Base-by-base conservation (phyloP, 2,329 filamentous ascomycete species). In the Botrytis aclada region DNA sequence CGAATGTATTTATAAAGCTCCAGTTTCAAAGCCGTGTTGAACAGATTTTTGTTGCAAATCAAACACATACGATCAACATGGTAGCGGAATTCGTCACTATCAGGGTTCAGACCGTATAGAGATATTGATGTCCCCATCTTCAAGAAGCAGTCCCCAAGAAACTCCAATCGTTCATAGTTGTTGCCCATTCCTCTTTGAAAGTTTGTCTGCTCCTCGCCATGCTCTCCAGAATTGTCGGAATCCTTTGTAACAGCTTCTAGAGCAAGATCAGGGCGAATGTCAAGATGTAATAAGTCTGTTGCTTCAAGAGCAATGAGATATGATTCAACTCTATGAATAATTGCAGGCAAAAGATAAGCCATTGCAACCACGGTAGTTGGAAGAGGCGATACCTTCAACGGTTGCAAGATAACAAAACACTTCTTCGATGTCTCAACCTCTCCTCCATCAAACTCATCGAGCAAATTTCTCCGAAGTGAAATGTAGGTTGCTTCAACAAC, bases 81-180 rank as follows among this genome's bases (percentile, higher is more conserved):
- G 77, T 93, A 96, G 72, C 93, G 90, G 66, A 91, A 97, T 79
- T 99, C 96, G 76, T 94, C 89, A 74, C 92, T 89, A 65, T 92
- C 88, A 0, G 94, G 93, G 32, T 92, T 89, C 41, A 90, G 86
- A 0, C 92, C 91, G 80, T 92, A 98, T 0, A 97, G 85, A 0
- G 94, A 90, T 70, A 99, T 94, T 0, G 95, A 95, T 0, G 95
- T 98, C 18, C 93, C 93, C 90, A 98, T 95, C 82, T 99, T 99
- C 74, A 99, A 86, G 79, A 98, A 97, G 47, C 92, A 93, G 81
- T 99, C 96, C 0, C 96, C 96, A 3, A 98, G 86, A 74, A 98
- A 97, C 79, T 99, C 96, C 0, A 98, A 86, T 20, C 96, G 89
- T 81, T 99, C 96, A 78, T 99, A 99, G 77, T 98, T 98, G 56